These are phyloP conservation scores for Penicillium sp. DNA, from an alignment of 2,329 filamentous ascomycete genomes.

Conservation along the genomic window DNA sequence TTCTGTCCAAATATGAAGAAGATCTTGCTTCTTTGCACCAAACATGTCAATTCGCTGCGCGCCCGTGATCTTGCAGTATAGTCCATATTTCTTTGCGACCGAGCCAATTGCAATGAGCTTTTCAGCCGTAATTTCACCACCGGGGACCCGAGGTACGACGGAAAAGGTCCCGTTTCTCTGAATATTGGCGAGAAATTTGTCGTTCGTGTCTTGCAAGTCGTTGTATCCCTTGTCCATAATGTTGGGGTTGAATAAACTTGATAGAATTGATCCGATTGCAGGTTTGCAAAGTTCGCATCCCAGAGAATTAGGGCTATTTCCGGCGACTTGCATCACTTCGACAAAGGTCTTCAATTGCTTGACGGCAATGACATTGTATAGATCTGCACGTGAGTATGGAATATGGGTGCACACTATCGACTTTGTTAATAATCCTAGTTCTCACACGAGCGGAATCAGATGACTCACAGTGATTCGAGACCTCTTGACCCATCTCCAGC, in stretches of 20 bases:
- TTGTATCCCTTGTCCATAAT: slow-evolving; percentile 72
- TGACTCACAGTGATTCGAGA: slow-evolving; percentile 70
- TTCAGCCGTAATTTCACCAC: slow-evolving; percentile 84
- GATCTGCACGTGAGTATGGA: slow-evolving; percentile 77
- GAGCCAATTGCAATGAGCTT: slow-evolving; percentile 82
- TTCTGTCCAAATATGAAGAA: slow-evolving; percentile 79
- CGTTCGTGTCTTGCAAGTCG: slow-evolving; percentile 88
- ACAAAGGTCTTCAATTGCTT: slow-evolving; percentile 74
- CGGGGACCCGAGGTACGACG: slow-evolving; percentile 80
- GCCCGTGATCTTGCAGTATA: slow-evolving; percentile 92
- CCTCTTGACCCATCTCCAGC: slow-evolving; percentile 81
- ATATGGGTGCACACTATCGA: slow-evolving; percentile 75
- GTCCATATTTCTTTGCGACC: slow-evolving; percentile 79
- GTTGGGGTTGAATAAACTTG: slow-evolving; percentile 82
- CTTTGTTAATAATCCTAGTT: neutral
- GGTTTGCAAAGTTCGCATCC: slow-evolving; percentile 91
- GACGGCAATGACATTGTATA: slow-evolving; percentile 88
- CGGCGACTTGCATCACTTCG: slow-evolving; percentile 78
- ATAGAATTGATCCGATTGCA: slow-evolving; percentile 76
- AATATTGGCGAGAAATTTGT: slow-evolving; percentile 85
- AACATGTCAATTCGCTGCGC: slow-evolving; percentile 94
- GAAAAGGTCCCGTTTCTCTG: slow-evolving; percentile 91
- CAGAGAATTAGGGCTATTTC: slow-evolving; percentile 70
- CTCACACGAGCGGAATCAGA: too few relatives aligned
- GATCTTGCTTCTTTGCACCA: slow-evolving; percentile 83